Evolutionary conservation across 805 yeast species (phyloP).

Genomic region (Ogataea chonburiensis): DNA sequence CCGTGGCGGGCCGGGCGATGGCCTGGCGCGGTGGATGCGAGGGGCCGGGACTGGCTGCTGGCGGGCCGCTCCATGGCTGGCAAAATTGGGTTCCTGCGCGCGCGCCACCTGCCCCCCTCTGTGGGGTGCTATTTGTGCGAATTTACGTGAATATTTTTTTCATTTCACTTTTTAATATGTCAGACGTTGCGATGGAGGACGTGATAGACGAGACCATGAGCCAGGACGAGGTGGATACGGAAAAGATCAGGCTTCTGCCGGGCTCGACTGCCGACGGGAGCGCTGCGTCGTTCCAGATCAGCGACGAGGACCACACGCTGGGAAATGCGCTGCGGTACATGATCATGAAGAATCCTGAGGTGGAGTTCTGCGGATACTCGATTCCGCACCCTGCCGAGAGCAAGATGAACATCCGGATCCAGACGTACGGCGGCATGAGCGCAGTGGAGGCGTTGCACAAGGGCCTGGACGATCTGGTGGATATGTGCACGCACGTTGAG

Average conservation of each 20-base stretch:
- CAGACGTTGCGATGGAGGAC: constrained; percentile 19
- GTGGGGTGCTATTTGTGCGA: too few species aligned
- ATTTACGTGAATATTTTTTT: too few species aligned
- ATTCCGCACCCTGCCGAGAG: constrained; percentile 98
- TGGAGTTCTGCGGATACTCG: constrained; percentile 97
- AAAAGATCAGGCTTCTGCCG: constrained; percentile 67
- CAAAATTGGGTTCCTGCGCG: too few species aligned
- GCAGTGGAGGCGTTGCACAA: constrained; percentile 92
- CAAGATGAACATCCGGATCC: constrained; percentile 85
- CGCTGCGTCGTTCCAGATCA: constrained; percentile 89
- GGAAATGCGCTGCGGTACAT: constrained; percentile 93
- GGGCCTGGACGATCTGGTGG: constrained; percentile 83
- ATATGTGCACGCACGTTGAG: constrained; percentile 81
- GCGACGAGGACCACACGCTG: constrained; percentile 93
- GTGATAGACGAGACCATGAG: constrained; percentile 23
- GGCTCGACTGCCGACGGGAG: constrained; percentile 92
- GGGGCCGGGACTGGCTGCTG: too few species aligned
- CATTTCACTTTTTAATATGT: constrained; percentile 5
- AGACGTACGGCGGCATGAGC: constrained; percentile 81
- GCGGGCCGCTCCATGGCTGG: too few species aligned
- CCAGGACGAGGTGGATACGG: constrained; percentile 46
- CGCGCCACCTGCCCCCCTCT: too few species aligned
- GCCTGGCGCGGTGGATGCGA: too few species aligned
- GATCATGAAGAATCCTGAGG: constrained; percentile 97
- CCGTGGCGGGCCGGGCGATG: too few species aligned